Evolutionary conservation across 2,329 filamentous ascomycete genomes (phyloP).

Genomic region (Nemania serpens): DNA sequence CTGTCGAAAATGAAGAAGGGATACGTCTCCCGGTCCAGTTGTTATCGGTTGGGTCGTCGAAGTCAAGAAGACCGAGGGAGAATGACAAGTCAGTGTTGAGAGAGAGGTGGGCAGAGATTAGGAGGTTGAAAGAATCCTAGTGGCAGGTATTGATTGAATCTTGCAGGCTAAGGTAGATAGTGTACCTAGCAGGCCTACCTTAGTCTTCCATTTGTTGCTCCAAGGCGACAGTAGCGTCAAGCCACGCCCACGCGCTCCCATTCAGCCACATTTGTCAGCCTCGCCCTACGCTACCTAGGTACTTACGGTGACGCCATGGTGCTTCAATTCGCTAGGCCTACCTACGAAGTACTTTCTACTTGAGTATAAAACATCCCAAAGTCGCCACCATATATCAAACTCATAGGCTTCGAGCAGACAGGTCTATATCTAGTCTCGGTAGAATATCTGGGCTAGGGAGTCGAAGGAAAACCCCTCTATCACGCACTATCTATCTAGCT

Average conservation of each 20-base stretch:
- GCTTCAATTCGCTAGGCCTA: too few relatives aligned
- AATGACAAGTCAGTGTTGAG: slow-evolving; percentile 12
- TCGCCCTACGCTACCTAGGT: neutral
- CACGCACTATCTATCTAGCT: too few relatives aligned
- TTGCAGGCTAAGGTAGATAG: slow-evolving; percentile 19
- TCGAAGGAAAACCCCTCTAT: too few relatives aligned
- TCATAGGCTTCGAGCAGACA: too few relatives aligned
- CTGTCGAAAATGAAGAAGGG: neutral
- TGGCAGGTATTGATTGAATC: slow-evolving; percentile 11
- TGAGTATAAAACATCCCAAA: too few relatives aligned
- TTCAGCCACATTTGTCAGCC: slow-evolving; percentile 33
- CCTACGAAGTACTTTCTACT: too few relatives aligned
- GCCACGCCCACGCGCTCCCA: slow-evolving; percentile 12
- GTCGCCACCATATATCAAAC: too few relatives aligned
- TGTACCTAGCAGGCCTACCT: too few relatives aligned
- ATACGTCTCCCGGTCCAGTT: neutral
- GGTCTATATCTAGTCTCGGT: too few relatives aligned
- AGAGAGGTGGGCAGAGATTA: slow-evolving; percentile 18
- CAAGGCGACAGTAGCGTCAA: slow-evolving; percentile 1
- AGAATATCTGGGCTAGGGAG: too few relatives aligned
- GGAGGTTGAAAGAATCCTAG: slow-evolving; percentile 30
- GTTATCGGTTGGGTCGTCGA: neutral
- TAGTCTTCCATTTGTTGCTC: neutral
- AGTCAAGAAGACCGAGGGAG: slow-evolving; percentile 3
- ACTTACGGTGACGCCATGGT: too few relatives aligned